Conservation (phyloP, 192 early-diverging fungal species). For the Phlyctochytrium bullatum region DNA sequence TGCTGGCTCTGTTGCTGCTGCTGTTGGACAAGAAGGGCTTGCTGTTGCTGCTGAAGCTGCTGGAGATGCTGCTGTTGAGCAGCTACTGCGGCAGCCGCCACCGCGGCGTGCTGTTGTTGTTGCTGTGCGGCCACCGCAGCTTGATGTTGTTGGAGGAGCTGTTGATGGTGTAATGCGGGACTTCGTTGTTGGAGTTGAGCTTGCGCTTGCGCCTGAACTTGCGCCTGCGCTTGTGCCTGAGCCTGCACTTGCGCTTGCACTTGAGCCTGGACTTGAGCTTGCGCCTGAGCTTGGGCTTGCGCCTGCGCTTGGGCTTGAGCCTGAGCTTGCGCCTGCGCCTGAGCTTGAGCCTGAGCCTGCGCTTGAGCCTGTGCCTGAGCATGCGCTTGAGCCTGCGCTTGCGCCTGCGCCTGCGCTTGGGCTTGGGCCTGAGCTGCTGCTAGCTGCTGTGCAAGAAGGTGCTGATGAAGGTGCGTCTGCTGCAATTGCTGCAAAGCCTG, state of each 20-base stretch:
- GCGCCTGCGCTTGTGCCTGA: slow-evolving; percentile 32
- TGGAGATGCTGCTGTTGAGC: too few relatives aligned
- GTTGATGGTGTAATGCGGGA: slow-evolving; percentile 10
- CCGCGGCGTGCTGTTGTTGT: too few relatives aligned
- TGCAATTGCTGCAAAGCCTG: slow-evolving; percentile 8
- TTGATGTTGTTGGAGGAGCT: too few relatives aligned
- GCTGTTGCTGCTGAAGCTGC: too few relatives aligned
- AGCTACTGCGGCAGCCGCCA: too few relatives aligned
- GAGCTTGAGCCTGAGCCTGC: slow-evolving; percentile 37
- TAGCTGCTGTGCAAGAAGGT: slow-evolving; percentile 10
- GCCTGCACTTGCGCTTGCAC: slow-evolving; percentile 36
- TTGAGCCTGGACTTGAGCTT: slow-evolving; percentile 34
- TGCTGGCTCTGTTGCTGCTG: too few relatives aligned
- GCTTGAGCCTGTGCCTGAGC: slow-evolving; percentile 35
- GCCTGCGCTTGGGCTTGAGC: slow-evolving; percentile 32
- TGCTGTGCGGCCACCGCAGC: too few relatives aligned
- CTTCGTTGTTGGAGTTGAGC: too few relatives aligned
- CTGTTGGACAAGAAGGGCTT: too few relatives aligned
- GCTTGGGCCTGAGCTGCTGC: slow-evolving; percentile 42
- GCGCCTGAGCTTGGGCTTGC: slow-evolving; percentile 40
- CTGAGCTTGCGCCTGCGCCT: slow-evolving; percentile 36
- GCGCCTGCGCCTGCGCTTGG: slow-evolving; percentile 38
- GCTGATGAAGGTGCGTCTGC: slow-evolving; percentile 12
- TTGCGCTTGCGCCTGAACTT: slow-evolving; percentile 35
- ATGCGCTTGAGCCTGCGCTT: slow-evolving; percentile 37